Evolutionary conservation across 2,329 filamentous ascomycete species (phyloP), one percentile per base, ranked within the genome.

Genomic region (Aspergillus ochraceoroseus): DNA sequence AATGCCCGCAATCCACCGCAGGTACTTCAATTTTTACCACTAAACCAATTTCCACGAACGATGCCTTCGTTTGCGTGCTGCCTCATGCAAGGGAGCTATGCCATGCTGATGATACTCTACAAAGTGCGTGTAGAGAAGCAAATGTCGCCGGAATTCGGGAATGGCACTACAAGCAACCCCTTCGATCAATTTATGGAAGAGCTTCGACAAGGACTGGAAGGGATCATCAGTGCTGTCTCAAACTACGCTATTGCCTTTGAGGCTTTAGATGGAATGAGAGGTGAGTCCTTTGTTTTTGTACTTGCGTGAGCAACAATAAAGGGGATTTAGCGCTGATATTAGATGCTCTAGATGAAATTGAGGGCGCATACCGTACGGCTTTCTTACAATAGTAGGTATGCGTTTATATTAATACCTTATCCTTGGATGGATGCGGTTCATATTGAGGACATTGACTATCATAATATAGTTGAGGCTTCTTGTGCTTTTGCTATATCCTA

Each of bases 51-150:
- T 9, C 66, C 67, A 3, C 63, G 68, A 4, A 70, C 67, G 2
- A 70, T 71, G 66, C 68, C 68, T 1, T 67, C 65, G 0, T 70
- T 70, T 43, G 67, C 68, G 14, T 70, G 67, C 52, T 71, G 68
- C 44, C 57, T 68, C 5, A 70, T 70, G 66, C 68, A 71, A 46
- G 63, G 64, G 27, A 70, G 67, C 44, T 71, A 71, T 43, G 66
- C 67, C 4, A 60, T 70, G 57, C 52, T 71, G 11, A 71, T 70
- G 67, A 56, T 70, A 5, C 69, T 62, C 38, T 67, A 67, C 48
- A 68, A 67, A 42, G 60, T 62, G 7, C 59, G 62, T 8, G 59
- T 66, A n/a, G 54, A 58, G 32, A 64, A 63, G 26, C 56, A 62
- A 17, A 36, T 56, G 5, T 53, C 55, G 1, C 52, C 53, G 1